Conservation (phyloP, 768 basidiomycete genomes). For the Termitomyces sp. region DNA sequence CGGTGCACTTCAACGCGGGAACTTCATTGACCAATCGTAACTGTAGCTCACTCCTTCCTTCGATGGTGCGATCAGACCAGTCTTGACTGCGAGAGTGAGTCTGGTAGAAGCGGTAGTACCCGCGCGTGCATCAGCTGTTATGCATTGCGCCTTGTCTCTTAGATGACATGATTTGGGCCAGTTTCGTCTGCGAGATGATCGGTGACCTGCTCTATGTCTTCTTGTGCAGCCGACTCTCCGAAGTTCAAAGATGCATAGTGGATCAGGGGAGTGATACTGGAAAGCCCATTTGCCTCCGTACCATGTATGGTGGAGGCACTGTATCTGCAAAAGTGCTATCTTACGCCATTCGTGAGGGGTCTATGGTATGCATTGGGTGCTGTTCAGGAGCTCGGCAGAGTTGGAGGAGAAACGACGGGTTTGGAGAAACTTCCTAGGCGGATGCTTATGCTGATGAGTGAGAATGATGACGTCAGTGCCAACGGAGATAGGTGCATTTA, state of each 20-base stretch:
- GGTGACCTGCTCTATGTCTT: constrained; percentile 39
- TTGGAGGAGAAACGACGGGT: background rate
- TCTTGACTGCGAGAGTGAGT: too few relatives aligned
- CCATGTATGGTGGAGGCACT: constrained; percentile 43
- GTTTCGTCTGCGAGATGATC: too few relatives aligned
- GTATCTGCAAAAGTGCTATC: constrained; percentile 42
- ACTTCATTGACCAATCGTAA: too few relatives aligned
- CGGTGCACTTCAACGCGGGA: too few relatives aligned
- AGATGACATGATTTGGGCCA: too few relatives aligned
- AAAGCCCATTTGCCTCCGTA: constrained; percentile 48
- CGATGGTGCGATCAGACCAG: too few relatives aligned
- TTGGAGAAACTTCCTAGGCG: constrained; percentile 16
- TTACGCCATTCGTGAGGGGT: constrained; percentile 41
- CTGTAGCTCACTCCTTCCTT: too few relatives aligned
- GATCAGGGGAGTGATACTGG: constrained; percentile 38
- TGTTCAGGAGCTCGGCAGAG: constrained; percentile 1
- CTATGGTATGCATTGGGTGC: constrained; percentile 41
- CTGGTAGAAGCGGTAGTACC: too few relatives aligned
- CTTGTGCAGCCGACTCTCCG: constrained; percentile 21
- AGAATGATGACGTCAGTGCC: constrained; percentile 47
- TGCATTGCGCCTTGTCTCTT: too few relatives aligned
- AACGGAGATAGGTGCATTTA: constrained; percentile 27
- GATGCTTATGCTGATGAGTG: constrained; percentile 35
- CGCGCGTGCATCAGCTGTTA: too few relatives aligned
- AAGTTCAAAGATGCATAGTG: constrained; percentile 2